These are phyloP conservation scores for Hamamelis virginiana DNA, from an alignment of 164 flowering plant species.

Conservation along the genomic window DNA sequence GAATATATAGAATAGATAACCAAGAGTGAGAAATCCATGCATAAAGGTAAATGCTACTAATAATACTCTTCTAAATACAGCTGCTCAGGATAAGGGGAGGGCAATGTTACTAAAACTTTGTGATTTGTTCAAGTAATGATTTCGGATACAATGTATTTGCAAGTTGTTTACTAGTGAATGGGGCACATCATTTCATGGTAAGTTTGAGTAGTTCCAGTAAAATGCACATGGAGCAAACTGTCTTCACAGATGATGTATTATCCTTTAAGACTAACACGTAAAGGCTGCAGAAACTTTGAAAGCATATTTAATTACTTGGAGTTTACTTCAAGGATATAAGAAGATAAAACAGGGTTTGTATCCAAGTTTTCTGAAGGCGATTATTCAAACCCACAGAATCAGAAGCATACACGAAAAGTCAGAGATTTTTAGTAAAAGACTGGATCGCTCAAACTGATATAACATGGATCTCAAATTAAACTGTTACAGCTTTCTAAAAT, in stretches of 20 bases:
- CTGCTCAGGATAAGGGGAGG: slow-evolving; percentile 8
- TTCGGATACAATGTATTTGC: slow-evolving; percentile 7
- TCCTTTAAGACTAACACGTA: neutral
- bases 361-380: too few relatives aligned
- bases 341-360: neutral
- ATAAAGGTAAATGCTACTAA: neutral
- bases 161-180: neutral
- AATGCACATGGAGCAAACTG: slow-evolving; percentile 3
- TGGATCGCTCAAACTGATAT: too few relatives aligned
- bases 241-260: neutral
- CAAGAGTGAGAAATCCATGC: slow-evolving; percentile 7
- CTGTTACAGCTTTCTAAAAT: too few relatives aligned
- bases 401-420: too few relatives aligned
- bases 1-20: neutral
- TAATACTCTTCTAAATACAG: neutral
- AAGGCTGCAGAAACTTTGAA: neutral
- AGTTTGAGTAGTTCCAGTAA: neutral
- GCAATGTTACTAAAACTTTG: neutral
- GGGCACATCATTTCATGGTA: neutral
- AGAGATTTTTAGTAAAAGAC: too few relatives aligned
- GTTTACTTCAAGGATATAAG: too few relatives aligned
- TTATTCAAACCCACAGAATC: too few relatives aligned
- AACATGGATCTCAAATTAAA: too few relatives aligned
- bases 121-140: neutral
- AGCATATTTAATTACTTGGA: too few relatives aligned